A percentile compares a stretch with the other conserved stretches of the same genome.
Evolutionary conservation across 495 filamentous ascomycete species (phyloP).

Genomic region (Gamarada debralockiae): DNA sequence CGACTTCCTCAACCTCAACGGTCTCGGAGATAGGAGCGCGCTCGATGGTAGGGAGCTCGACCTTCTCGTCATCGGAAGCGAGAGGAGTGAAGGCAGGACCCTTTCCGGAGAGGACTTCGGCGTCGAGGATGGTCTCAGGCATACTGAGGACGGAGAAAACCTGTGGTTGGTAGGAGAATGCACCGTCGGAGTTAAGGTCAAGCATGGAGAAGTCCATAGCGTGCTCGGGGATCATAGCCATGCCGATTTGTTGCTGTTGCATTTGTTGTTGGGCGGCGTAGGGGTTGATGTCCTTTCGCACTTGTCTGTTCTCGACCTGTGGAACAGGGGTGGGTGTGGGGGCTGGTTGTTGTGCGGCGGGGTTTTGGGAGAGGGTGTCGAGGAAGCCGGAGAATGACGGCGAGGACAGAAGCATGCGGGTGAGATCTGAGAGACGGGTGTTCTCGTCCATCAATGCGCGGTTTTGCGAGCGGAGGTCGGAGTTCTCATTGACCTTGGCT

Average conservation of each 20-base stretch:
- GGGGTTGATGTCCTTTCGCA: slow-evolving; percentile 62
- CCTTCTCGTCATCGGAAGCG: slow-evolving; percentile 29
- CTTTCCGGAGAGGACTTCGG: slow-evolving; percentile 64
- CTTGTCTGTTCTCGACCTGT: slow-evolving; percentile 40
- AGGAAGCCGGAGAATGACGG: slow-evolving; percentile 82
- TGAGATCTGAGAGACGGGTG: slow-evolving; percentile 69
- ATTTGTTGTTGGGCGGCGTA: slow-evolving; percentile 51
- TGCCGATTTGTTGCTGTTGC: slow-evolving; percentile 58
- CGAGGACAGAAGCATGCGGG: slow-evolving; percentile 78
- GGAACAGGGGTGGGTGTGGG: neutral
- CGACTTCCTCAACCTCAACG: slow-evolving; percentile 25
- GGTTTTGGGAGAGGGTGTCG: slow-evolving; percentile 60
- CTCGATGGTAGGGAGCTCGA: slow-evolving; percentile 23
- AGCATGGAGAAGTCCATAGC: slow-evolving; percentile 63
- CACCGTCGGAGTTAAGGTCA: slow-evolving; percentile 44
- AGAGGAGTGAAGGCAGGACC: slow-evolving; percentile 42
- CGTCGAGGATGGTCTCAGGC: slow-evolving; percentile 63
- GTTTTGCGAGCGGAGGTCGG: slow-evolving; percentile 70
- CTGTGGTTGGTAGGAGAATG: slow-evolving; percentile 64
- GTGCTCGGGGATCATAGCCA: slow-evolving; percentile 74
- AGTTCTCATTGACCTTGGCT: slow-evolving; percentile 63
- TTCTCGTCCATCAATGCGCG: slow-evolving; percentile 74
- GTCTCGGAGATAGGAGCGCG: slow-evolving; percentile 24
- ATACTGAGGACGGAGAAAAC: slow-evolving; percentile 79
- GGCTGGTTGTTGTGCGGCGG: slow-evolving; percentile 34